Percentiles rank a stretch among this genome's conserved stretches.
Conservation (phyloP, 2,329 filamentous ascomycete genomes). For the Arthrobotrys sphaeroides region DNA sequence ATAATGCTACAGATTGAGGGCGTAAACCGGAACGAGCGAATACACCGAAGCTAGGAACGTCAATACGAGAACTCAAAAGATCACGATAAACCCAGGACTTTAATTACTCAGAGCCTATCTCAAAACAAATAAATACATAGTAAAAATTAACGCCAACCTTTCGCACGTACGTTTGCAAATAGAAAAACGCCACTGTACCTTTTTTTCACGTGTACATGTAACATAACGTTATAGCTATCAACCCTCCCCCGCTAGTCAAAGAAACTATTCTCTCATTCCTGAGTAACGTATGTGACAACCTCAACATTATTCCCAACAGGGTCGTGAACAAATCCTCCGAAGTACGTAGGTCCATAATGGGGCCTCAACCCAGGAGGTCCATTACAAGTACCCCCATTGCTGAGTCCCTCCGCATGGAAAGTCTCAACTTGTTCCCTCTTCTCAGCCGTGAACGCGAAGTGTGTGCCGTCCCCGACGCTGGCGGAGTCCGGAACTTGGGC, state of each 20-base stretch:
- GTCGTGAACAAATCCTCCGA: conserved; percentile 27
- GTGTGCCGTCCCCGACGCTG: conserved; percentile 9
- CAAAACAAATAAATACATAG: not conserved
- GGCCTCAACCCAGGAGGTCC: conserved; percentile 22
- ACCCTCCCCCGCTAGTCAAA: not conserved
- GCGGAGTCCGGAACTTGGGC: conserved; percentile 5
- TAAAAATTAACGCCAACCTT: not conserved
- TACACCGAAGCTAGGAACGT: no score
- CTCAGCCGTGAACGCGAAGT: conserved; percentile 31
- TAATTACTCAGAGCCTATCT: conserved; percentile 44
- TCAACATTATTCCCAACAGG: conserved; percentile 47
- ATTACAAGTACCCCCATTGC: conserved; percentile 26
- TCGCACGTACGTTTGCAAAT: not conserved
- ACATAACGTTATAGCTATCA: not conserved
- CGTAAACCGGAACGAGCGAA: no score
- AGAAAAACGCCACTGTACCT: not conserved
- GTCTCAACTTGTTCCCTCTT: conserved; percentile 14
- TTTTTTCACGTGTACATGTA: not conserved
- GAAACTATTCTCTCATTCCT: not conserved
- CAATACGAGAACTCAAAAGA: not conserved
- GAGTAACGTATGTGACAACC: conserved; percentile 17
- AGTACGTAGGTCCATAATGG: conserved; percentile 30
- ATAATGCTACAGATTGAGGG: no score
- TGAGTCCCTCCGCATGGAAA: conserved; percentile 16
- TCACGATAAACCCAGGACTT: conserved; percentile 38